These are phyloP conservation scores for Ophiorrhiza pumila DNA, from an alignment of 257 asterid genomes.

Conservation along the genomic window DNA sequence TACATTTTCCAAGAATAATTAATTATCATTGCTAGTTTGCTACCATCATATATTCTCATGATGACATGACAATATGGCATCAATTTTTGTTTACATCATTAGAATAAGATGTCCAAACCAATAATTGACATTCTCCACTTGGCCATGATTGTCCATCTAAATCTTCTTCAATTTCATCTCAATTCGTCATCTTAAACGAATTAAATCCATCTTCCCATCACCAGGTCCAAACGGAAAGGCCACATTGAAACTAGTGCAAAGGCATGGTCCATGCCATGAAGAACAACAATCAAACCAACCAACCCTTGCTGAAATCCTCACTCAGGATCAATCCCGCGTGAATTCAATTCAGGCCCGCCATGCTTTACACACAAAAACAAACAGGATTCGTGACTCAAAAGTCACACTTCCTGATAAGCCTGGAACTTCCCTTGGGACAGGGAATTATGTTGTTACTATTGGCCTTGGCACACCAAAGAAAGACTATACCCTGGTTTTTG, in stretches of 20 bases:
- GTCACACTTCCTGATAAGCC: conserved; percentile 40
- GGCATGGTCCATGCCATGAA: conserved; percentile 56
- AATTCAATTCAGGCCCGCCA: conserved; percentile 39
- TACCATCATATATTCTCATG: too few relatives aligned
- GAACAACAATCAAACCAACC: conserved; percentile 12
- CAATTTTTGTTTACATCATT: too few relatives aligned
- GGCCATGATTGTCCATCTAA: background rate
- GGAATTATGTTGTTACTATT: conserved; percentile 53
- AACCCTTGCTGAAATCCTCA: conserved; percentile 41
- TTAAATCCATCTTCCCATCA: conserved; percentile 6
- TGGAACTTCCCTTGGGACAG: conserved; percentile 46
- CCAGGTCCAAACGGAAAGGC: conserved; percentile 45
- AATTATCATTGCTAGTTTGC: too few relatives aligned
- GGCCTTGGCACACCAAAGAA: conserved; percentile 65
- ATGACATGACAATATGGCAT: too few relatives aligned
- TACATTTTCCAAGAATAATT: too few relatives aligned
- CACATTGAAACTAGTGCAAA: conserved; percentile 49
- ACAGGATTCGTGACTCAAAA: conserved; percentile 13
- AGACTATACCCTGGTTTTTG: conserved; percentile 43
- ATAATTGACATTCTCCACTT: background rate
- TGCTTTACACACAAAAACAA: conserved; percentile 5
- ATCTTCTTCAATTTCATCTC: background rate
- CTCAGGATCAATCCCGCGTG: conserved; percentile 48
- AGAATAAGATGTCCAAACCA: background rate
- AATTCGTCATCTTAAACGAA: conserved; percentile 1